A percentile compares a stretch with the other conserved stretches of the same genome.
phyloP scores from a whole-genome alignment of 2,329 filamentous ascomycete species.

The Neofusicoccum sp. region DNA sequence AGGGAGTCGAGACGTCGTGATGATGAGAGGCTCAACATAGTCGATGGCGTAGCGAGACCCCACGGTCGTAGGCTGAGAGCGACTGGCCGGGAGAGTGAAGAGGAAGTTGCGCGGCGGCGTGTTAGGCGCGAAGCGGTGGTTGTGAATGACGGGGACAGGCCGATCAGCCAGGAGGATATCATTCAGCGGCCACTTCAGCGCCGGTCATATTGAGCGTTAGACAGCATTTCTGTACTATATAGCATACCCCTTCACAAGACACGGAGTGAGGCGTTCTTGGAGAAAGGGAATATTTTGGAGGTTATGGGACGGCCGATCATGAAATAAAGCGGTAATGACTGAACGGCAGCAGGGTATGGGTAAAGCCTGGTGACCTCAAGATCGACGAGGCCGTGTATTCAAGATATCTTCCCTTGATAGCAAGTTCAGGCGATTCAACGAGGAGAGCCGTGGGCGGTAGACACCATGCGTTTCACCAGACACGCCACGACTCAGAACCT shows the following conservation, averaged over 20 bases:
- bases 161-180: conserved; percentile 72
- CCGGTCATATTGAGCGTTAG: neutral
- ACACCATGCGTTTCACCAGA: no score
- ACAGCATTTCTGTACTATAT: neutral
- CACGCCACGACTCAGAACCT: no score
- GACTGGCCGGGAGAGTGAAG: conserved; percentile 50
- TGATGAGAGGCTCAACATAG: neutral
- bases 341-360: neutral
- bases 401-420: no score
- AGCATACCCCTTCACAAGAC: neutral
- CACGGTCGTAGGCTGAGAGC: conserved; percentile 38
- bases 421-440: no score
- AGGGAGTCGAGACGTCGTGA: neutral
- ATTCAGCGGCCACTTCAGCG: conserved; percentile 53
- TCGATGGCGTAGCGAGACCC: conserved; percentile 2
- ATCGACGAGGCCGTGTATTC: no score
- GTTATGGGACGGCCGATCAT: neutral
- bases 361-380: no score
- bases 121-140: conserved; percentile 87
- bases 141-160: conserved; percentile 77
- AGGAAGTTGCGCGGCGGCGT: conserved; percentile 71
- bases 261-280: neutral
- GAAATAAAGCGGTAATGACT: neutral
- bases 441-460: no score
- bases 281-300: neutral